Base-by-base conservation (phyloP, 2,329 filamentous ascomycete genomes). In the Claviceps sp. region DNA sequence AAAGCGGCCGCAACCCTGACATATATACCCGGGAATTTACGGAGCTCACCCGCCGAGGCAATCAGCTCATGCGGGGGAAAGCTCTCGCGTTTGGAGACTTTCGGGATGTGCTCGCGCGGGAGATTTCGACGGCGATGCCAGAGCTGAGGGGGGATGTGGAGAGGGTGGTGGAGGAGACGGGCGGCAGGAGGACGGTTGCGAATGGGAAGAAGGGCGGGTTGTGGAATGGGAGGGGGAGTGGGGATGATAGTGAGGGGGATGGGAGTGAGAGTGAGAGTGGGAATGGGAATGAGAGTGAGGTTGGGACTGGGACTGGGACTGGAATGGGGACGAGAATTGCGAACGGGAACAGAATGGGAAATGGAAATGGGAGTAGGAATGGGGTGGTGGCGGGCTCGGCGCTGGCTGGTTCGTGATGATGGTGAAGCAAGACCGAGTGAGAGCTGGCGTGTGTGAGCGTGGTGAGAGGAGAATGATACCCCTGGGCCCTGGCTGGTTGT, bases 11-110 rank as follows among this genome's bases (percentile, higher is more conserved):
- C 49, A 86, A 86, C 69, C 82, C 82, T 2, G 82, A 86, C 66
- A 85, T 86, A 59, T 86, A 86, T 71, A 86, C 82, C 51, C 74
- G 82, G 60, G 82, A 86, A 69, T 85, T 86, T 60, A 81, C 85
- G 60, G 82, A 86, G 75, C 72, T 82, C 50, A 80, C 82, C 23
- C 70, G 81, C 51, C 72, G 80, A 46, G 73, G 76, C 42, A 86
- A 86, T 68, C 82, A 85, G 72, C 69, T 82, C 55, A 75, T 83
- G 70, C 73, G 76, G 59, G 82, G 82, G 51, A 85, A 85, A 71
- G 71, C 75, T 65, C 64, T 68, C 59, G 82, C 81, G 38, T 86
- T 85, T 61, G 71, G 64, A 11, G 59, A 66, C 34, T 84, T 86
- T 62, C 69, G 80, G 50, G 80, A 85, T 65, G 71, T 80, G 23